Conservation (phyloP, 495 filamentous ascomycete species). For the Podospora tetraspora region DNA sequence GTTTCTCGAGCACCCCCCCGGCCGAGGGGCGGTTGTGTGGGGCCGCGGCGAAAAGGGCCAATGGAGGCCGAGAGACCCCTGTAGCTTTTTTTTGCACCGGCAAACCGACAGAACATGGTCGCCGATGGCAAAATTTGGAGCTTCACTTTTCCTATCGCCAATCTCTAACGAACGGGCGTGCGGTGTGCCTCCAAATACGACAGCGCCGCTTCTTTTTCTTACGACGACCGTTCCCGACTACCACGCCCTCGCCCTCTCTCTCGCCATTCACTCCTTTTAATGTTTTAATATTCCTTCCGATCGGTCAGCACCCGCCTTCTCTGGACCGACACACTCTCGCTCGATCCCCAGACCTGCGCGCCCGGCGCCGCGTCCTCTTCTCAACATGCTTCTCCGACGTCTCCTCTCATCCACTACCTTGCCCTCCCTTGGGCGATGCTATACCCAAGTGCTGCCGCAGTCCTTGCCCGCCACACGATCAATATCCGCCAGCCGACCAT, state of each 20-base stretch:
- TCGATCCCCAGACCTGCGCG: constrained; percentile 19
- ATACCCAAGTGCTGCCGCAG: background rate
- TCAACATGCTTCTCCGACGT: constrained; percentile 18
- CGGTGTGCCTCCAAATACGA: background rate
- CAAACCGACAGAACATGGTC: constrained; percentile 4
- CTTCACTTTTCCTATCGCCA: constrained; percentile 6
- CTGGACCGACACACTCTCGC: constrained; percentile 4
- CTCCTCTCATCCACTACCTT: constrained; percentile 14
- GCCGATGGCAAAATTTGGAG: constrained; percentile 14
- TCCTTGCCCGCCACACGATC: constrained; percentile 11
- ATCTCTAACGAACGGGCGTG: background rate
- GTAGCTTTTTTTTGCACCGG: constrained; percentile 2
- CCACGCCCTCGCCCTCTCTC: background rate
- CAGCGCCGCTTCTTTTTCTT: background rate
- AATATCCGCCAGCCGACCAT: constrained; percentile 20
- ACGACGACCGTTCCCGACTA: background rate
- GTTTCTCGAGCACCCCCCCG: background rate
- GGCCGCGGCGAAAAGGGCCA: background rate
- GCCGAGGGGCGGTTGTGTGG: background rate
- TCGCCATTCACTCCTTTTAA: constrained; percentile 10
- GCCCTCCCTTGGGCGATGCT: constrained; percentile 14
- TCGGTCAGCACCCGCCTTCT: background rate
- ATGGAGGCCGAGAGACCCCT: constrained; percentile 4
- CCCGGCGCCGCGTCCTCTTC: constrained; percentile 20
- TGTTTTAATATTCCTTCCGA: constrained; percentile 12